Evolutionary conservation across 78 protist genomes (phyloP).

Genomic region (Mastigamoeba balamuthi): DNA sequence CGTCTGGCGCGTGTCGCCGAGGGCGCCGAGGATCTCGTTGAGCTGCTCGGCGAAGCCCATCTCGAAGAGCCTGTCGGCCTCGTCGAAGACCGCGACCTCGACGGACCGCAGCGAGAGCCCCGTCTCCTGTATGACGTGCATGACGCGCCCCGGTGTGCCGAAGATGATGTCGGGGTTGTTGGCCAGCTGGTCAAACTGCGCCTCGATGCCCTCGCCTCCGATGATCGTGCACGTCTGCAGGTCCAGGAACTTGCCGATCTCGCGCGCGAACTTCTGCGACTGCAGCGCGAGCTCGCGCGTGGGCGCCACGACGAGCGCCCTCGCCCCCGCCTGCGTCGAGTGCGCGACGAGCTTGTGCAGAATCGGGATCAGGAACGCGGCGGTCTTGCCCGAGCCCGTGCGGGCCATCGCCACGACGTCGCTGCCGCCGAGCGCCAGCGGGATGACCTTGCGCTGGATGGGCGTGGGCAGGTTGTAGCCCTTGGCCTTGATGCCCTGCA

Average conservation of each 20-base stretch:
- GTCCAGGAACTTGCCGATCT: conserved; percentile 50
- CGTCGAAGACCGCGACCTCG: conserved; percentile 90
- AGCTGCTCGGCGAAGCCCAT: conserved; percentile 90
- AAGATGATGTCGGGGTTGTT: conserved; percentile 79
- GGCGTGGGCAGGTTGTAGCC: conserved; percentile 94
- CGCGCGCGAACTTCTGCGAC: conserved; percentile 51
- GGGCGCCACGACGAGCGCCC: conserved; percentile 80
- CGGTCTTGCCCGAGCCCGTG: conserved; percentile 98
- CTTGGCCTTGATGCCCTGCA: conserved; percentile 49
- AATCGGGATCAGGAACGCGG: conserved; percentile 93
- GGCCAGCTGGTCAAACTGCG: conserved; percentile 76
- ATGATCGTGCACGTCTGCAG: conserved; percentile 67
- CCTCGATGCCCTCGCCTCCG: conserved; percentile 90
- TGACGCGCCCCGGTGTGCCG: conserved; percentile 97
- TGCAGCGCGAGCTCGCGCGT: conserved; percentile 99
- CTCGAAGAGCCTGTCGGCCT: conserved; percentile 97
- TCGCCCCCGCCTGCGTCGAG: conserved; percentile 47
- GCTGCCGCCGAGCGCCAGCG: conserved; percentile 62
- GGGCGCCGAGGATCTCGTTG: conserved; percentile 50
- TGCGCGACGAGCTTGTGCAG: conserved; percentile 58
- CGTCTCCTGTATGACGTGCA: conserved; percentile 77
- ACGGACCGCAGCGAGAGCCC: conserved; percentile 40
- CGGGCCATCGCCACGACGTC: conserved; percentile 98
- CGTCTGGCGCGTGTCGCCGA: conserved; percentile 77
- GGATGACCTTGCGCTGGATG: conserved; percentile 88